Base-by-base conservation (phyloP, 192 early-diverging fungal genomes). In the Geranomyces variabilis region DNA sequence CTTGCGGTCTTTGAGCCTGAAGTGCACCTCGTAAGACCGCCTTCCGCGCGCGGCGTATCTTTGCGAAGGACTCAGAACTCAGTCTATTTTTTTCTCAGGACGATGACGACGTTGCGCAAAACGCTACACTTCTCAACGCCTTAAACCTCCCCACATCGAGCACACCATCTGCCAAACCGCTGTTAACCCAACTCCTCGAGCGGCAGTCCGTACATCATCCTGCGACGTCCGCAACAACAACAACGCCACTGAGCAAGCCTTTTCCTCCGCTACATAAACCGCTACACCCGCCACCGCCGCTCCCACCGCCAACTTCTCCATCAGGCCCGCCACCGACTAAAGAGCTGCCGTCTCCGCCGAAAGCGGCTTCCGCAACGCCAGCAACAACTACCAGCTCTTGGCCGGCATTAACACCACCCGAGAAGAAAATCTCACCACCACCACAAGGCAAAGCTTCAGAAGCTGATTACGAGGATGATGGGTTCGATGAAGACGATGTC, bases 1-100 rank as follows among this genome's bases (percentile, higher is more conserved):
- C 47, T 75, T 13, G 65, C 73, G 34, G 73, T 75, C 8, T 75
- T 75, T 69, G 59, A 68, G 10, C 73, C 73, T 17, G 73, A 75
- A 31, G 49, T 60, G 15, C 21, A 55, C 49, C 30, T 63, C 21
- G 70, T 71, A 63, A 6, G 55, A n/a, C n/a, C n/a, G n/a, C n/a
- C n/a, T n/a, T n/a, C n/a, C n/a, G n/a, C n/a, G n/a, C n/a, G n/a
- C n/a, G n/a, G n/a, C n/a, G 48, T n/a, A 49, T 17, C 0, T n/a
- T 49, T 49, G 19, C 17, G 17, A n/a, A n/a, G n/a, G n/a, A 49
- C 22, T 49, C 48, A 48, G 17, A 17, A 49, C 48, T 49, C 48
- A n/a, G n/a, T n/a, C n/a, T n/a, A n/a, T n/a, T 15, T 26, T 26
- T 24, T 6, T 6, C 51, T n/a, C 51, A 53, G 51, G 51, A 53